Conservation (phyloP, 345 rosid species). For the Raphanus sativus region DNA sequence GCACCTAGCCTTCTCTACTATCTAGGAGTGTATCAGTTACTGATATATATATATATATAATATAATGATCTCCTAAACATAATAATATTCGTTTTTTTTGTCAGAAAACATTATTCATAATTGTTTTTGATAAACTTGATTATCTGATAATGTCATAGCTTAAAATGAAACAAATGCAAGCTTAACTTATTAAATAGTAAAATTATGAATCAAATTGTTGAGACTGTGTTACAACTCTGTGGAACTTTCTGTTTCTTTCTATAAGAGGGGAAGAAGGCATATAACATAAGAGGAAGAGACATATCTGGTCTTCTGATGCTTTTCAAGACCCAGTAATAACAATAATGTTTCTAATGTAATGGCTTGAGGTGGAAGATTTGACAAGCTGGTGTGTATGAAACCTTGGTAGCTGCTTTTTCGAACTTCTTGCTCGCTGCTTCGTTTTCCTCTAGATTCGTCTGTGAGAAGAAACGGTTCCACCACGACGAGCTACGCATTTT, state of each 20-base stretch:
- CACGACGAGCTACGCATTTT: conserved; percentile 82
- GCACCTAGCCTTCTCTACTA: background rate
- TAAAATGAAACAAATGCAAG: background rate
- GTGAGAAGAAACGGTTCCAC: conserved; percentile 77
- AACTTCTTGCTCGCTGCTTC: conserved; percentile 74
- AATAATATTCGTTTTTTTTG: background rate
- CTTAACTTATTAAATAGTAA: conserved; percentile 17
- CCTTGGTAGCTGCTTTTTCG: conserved; percentile 61
- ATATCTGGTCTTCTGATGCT: conserved; percentile 26
- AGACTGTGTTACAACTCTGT: conserved; percentile 23
- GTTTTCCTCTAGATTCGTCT: conserved; percentile 61
- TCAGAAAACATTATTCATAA: background rate
- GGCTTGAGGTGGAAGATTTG: conserved; percentile 85
- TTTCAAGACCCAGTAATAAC: conserved; percentile 3
- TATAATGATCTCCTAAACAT: background rate
- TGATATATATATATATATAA: background rate
- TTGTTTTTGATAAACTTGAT: background rate
- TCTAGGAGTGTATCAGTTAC: background rate
- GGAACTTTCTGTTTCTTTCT: conserved; percentile 24
- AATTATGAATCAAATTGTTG: conserved; percentile 23
- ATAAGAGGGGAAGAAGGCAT: conserved; percentile 18
- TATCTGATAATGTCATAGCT: background rate
- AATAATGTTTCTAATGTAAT: conserved; percentile 24
- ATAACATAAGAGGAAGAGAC: conserved; percentile 6
- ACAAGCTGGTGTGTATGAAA: conserved; percentile 66